These are phyloP conservation scores for Plasmodium relictum DNA, from an alignment of 169 alveolate genomes.

Conservation along the genomic window DNA sequence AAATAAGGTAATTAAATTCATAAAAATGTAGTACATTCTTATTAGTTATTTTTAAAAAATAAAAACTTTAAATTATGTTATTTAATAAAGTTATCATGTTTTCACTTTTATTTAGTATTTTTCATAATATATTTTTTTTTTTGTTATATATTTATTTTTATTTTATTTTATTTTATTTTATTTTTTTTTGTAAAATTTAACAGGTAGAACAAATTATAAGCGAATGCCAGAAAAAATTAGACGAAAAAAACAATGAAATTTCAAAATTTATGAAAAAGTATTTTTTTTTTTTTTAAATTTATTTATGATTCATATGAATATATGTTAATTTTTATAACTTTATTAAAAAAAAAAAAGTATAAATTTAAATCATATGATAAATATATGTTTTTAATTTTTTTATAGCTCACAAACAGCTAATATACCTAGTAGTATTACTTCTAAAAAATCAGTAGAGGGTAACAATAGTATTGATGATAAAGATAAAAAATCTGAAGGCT, in stretches of 20 bases:
- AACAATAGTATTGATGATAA: conserved; percentile 15
- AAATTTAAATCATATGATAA: background rate
- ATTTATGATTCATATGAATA: background rate
- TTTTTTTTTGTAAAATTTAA: conserved; percentile 3
- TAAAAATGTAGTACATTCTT: background rate
- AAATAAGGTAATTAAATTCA: conserved; percentile 74
- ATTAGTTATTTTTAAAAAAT: background rate
- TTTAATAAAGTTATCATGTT: too few relatives aligned
- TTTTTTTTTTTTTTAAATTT: background rate
- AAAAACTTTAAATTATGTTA: background rate
- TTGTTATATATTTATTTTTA: too few relatives aligned
- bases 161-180: background rate
- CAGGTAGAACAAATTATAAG: conserved; percentile 74
- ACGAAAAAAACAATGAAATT: conserved; percentile 64
- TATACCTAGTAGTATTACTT: conserved; percentile 7
- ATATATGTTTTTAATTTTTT: background rate
- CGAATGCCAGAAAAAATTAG: conserved; percentile 70
- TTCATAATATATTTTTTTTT: too few relatives aligned
- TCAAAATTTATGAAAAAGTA: conserved; percentile 66
- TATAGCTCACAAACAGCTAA: conserved; percentile 38
- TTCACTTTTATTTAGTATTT: too few relatives aligned
- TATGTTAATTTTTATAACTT: background rate
- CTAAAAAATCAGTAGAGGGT: conserved; percentile 19
- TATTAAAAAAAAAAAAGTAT: background rate
- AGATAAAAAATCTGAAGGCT: conserved; percentile 29